These are phyloP conservation scores for Xylariales sp. DNA, from an alignment of 2,329 filamentous ascomycete genomes.

Conservation along the genomic window DNA sequence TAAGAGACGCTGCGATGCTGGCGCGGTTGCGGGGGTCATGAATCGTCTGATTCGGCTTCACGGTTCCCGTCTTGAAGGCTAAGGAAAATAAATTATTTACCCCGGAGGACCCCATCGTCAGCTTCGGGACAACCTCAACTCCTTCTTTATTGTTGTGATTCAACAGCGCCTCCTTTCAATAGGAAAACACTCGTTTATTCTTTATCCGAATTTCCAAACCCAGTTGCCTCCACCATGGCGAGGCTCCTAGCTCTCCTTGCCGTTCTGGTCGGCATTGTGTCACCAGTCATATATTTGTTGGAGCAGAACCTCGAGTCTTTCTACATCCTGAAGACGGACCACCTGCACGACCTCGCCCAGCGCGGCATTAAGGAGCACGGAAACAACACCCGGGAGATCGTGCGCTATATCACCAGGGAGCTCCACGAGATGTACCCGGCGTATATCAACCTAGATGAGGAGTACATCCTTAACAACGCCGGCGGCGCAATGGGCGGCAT, in stretches of 20 bases:
- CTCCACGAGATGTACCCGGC: conserved; percentile 48
- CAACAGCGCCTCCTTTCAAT: no score
- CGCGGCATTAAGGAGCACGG: conserved; percentile 64
- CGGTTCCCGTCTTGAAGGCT: no score
- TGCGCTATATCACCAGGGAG: conserved; percentile 65
- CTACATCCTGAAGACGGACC: conserved; percentile 69
- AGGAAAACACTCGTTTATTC: no score
- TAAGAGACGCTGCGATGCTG: no score
- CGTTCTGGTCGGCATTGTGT: conserved; percentile 31
- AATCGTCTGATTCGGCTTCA: no score
- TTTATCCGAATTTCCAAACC: no score
- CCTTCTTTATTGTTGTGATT: no score
- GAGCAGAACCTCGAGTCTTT: conserved; percentile 58
- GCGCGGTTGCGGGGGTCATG: no score
- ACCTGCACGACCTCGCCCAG: conserved; percentile 65
- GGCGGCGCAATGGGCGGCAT: conserved; percentile 89
- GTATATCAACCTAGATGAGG: conserved; percentile 66
- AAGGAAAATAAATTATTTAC: no score
- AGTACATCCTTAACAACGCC: conserved; percentile 91
- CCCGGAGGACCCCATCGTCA: no score
- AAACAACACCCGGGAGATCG: conserved; percentile 67
- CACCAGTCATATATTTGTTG: conserved; percentile 48
- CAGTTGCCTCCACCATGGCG: no score
- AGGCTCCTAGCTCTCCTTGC: conserved; percentile 9
- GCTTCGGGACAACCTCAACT: no score